Base-by-base conservation (phyloP, 306 rosid species). In the Fragaria ananassa region DNA sequence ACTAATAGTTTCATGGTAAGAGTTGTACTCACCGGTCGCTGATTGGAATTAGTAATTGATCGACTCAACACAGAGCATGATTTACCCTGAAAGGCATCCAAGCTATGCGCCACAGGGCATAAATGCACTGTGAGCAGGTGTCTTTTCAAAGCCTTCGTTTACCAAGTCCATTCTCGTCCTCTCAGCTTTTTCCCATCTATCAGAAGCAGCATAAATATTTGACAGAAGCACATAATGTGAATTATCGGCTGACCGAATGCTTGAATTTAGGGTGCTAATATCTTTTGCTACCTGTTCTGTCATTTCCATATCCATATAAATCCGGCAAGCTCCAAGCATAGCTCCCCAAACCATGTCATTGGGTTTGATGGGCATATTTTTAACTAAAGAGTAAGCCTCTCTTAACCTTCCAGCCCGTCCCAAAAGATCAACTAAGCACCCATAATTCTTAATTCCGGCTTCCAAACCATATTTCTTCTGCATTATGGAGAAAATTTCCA, bases 381-480 rank as follows among this genome's bases (percentile, higher is more conserved):
- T 70, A 25, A 89, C 81, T 45, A 86, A 60, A 62, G 77, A 83
- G 74, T 85, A 82, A 68, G 95, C 97, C 78, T 89, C 89, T 50
- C 68, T 82, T 41, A 88, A 81, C 73, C 90, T 81, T 57, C 95
- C 95, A 45, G 88, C 90, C 66, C 93, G 74, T 15, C 91, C 97
- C 76, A 83, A 71, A n/a, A 88, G 94, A 63, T 91, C 93, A 76
- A 88, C 90, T 83, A 91, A 46, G 86, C 97, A 91, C 51, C 94
- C 93, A 8, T 83, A 91, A 58, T 88, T 90, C 85, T 64, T 82
- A 47, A 88, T 75, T 41, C 78, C 75, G 1, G 83, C 76, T 79
- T 77, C 80, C 77, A 85, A 47, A 69, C 85, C 88, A 76, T 70
- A 83, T 74, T 68, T 86, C 83, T 83, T 86, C 85, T 83, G 81